Evolutionary conservation across 148 eudicot genomes (phyloP).

Genomic region (Silene uniflora): DNA sequence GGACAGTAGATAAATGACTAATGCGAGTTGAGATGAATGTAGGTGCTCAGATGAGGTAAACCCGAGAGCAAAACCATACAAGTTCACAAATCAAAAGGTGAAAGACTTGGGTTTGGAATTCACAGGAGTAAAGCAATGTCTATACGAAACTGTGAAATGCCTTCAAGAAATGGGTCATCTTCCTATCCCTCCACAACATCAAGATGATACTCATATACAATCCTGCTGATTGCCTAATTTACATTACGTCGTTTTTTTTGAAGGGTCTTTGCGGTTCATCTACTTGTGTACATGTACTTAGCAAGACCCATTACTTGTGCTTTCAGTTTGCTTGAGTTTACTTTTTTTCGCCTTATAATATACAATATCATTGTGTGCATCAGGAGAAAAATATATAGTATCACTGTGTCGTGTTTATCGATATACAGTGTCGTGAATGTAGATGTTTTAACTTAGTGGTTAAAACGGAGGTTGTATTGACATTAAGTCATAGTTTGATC

Average conservation of each 20-base stretch:
- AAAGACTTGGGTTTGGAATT: conserved; percentile 78
- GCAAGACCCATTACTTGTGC: neutral
- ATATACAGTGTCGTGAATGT: neutral
- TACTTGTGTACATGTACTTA: neutral
- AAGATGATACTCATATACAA: conserved; percentile 31
- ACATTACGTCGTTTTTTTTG: too few relatives aligned
- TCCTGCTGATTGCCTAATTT: neutral
- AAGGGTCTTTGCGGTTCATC: neutral
- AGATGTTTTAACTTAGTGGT: neutral
- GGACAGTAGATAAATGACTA: too few relatives aligned
- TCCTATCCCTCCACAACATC: conserved; percentile 42
- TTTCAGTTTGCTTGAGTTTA: neutral
- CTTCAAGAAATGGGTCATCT: conserved; percentile 79
- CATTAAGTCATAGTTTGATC: neutral
- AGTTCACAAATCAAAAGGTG: conserved; percentile 72
- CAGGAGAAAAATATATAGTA: neutral
- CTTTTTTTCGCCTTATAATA: neutral
- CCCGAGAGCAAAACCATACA: conserved; percentile 69
- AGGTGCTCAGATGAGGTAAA: conserved; percentile 81
- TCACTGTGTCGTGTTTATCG: neutral
- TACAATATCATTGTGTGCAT: neutral
- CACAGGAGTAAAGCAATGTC: conserved; percentile 53
- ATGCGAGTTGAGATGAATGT: conserved; percentile 3
- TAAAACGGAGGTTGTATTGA: too few relatives aligned
- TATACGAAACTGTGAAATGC: conserved; percentile 73